These are phyloP conservation scores for Lenwebbia sp. DNA, from an alignment of 345 rosid species.

Conservation along the genomic window DNA sequence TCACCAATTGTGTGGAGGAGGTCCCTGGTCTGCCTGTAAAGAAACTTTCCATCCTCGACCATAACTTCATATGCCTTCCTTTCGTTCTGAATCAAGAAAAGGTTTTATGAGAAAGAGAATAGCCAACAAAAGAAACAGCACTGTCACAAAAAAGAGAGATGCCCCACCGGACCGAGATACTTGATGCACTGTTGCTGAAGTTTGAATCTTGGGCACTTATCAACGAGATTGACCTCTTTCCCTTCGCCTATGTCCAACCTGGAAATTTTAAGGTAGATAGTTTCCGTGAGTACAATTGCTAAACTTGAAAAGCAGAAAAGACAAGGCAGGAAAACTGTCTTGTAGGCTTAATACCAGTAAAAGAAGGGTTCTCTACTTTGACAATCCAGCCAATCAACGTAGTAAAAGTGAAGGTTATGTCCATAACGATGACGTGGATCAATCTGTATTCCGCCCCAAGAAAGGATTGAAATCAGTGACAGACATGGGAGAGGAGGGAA, in stretches of 20 bases:
- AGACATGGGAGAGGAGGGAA: not conserved
- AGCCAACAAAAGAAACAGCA: not conserved
- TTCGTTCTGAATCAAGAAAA: conserved; percentile 46
- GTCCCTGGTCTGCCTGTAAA: conserved; percentile 53
- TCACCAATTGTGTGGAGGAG: conserved; percentile 40
- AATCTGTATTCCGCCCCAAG: conserved; percentile 33
- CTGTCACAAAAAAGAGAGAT: not conserved
- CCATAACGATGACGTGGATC: conserved; percentile 97
- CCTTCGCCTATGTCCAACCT: conserved; percentile 99
- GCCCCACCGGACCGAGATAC: conserved; percentile 78
- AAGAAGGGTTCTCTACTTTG: conserved; percentile 95
- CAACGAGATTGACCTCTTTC: conserved; percentile 61
- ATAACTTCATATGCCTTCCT: conserved; percentile 73
- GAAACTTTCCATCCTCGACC: conserved; percentile 56
- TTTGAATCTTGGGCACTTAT: conserved; percentile 59
- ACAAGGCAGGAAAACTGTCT: not conserved
- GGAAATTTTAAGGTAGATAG: conserved; percentile 5
- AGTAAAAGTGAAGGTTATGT: conserved; percentile 81
- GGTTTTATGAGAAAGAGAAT: not conserved
- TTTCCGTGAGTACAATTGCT: not conserved
- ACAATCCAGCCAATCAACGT: conserved; percentile 63
- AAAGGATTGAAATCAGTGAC: conserved; percentile 5
- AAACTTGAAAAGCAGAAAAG: conserved; percentile 2
- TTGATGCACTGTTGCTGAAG: conserved; percentile 90
- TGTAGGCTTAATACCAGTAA: conserved; percentile 57